Evolutionary conservation across 768 basidiomycete species (phyloP).

Genomic region (Auriscalpium microsporum): DNA sequence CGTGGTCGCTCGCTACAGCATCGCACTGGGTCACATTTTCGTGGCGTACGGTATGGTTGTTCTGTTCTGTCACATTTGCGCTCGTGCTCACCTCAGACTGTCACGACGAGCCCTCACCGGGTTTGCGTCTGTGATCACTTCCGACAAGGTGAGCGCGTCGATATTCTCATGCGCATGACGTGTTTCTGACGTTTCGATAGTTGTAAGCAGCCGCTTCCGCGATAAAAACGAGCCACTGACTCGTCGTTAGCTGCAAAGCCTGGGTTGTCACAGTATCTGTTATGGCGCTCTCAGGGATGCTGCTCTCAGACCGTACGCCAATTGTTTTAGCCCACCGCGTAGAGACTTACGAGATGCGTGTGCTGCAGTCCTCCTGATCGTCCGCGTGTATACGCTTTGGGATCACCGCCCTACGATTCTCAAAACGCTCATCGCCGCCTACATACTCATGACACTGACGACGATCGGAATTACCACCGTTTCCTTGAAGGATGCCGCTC

Average conservation of each 20-base stretch:
- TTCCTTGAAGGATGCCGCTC: background rate
- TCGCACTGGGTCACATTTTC: slow-evolving; percentile 20
- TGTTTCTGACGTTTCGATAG: background rate
- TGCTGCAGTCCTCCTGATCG: slow-evolving; percentile 26
- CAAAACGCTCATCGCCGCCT: background rate
- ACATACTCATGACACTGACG: slow-evolving; percentile 2
- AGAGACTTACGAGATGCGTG: background rate
- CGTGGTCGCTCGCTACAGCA: slow-evolving; percentile 33
- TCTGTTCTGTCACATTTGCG: background rate
- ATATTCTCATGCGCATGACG: background rate
- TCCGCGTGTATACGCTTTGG: slow-evolving; percentile 31
- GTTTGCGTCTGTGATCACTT: no score
- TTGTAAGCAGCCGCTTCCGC: background rate
- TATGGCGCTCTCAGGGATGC: slow-evolving; percentile 16
- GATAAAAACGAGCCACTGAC: background rate
- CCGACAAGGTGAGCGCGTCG: slow-evolving; percentile 4
- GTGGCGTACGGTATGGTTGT: slow-evolving; percentile 21
- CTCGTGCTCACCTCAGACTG: background rate
- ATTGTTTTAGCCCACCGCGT: slow-evolving; percentile 6
- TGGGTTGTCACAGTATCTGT: background rate
- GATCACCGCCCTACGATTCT: slow-evolving; percentile 23
- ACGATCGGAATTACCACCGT: slow-evolving; percentile 2
- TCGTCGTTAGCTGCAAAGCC: background rate
- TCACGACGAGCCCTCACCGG: background rate
- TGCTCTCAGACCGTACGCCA: slow-evolving; percentile 5